Conservation (phyloP, 768 basidiomycete genomes). For the Serpula lacrymans region DNA sequence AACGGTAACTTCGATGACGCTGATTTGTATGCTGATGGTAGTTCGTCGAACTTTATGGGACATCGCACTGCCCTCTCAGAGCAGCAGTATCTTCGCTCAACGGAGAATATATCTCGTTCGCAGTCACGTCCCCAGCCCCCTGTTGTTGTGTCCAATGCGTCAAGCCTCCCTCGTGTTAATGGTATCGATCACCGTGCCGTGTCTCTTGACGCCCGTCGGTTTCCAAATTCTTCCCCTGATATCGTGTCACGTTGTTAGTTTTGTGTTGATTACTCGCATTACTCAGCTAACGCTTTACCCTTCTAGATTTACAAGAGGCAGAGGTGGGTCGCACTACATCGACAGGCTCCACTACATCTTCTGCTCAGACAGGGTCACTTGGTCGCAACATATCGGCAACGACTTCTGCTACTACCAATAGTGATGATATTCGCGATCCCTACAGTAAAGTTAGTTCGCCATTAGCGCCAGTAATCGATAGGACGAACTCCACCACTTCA, state of each 20-base stretch:
- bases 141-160: too few relatives aligned
- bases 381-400: constrained; percentile 23
- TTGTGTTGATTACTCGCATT: too few relatives aligned
- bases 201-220: too few relatives aligned
- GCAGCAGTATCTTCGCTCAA: too few relatives aligned
- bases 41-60: constrained; percentile 11
- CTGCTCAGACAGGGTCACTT: constrained; percentile 19
- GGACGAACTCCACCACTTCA: constrained; percentile 15
- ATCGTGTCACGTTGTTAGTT: constrained; percentile 19
- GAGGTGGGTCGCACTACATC: constrained; percentile 27
- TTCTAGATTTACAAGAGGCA: constrained; percentile 10
- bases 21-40: constrained; percentile 22
- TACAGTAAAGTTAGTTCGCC: constrained; percentile 15
- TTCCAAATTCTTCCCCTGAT: constrained; percentile 18
- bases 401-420: constrained; percentile 21
- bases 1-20: constrained; percentile 19
- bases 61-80: constrained; percentile 19
- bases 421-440: constrained; percentile 8
- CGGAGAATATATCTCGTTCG: too few relatives aligned
- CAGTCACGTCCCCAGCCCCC: too few relatives aligned
- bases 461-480: constrained; percentile 10
- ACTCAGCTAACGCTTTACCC: too few relatives aligned
- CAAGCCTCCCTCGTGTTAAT: constrained; percentile 14
- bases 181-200: constrained; percentile 17
- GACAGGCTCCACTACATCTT: constrained; percentile 25